Base-by-base conservation (phyloP, 805 yeast genomes). In the Saccharomycopsis vini region DNA sequence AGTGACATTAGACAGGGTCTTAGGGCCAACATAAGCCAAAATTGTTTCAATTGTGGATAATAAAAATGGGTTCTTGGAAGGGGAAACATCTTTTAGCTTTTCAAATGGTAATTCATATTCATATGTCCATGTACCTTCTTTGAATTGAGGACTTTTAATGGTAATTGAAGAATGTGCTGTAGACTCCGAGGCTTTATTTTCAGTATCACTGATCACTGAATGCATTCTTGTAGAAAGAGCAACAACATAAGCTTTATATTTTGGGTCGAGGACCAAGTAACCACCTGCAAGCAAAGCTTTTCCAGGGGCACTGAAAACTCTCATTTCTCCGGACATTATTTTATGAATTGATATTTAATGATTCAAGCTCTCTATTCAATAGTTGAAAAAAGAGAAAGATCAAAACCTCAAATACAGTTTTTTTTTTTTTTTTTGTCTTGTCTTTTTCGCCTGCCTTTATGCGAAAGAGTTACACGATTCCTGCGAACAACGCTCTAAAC, bases 251-350 rank as follows among this genome's bases (percentile, higher is more conserved):
- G 95, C 77, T 37, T 69, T 63, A 63, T 82, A 89, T 30, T 61
- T 61, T 0, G 89, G 89, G 46, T 84, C 92, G 18, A 92, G 65
- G 0, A 92, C 97, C 28, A 92, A 69, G 58, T 92, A 92, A 0
- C 98, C 98, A 16, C 98, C 98, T 1, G 92, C 96, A 10, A 92
- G 54, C 22, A 92, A 67, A 1, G 97, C 97, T 60, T 92, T 92
- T 0, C 97, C 97, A 0, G 98, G 97, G 0, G 97, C 94, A 56
- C 95, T 83, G 58, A 77, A 90, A 6, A 80, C 85, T n/a, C n/a
- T n/a, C n/a, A n/a, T n/a, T n/a, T n/a, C n/a, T n/a, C n/a, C n/a
- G n/a, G n/a, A n/a, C n/a, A n/a, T n/a, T n/a, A n/a, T n/a, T n/a
- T n/a, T n/a, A n/a, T n/a, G n/a, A n/a, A n/a, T n/a, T n/a, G n/a